phyloP scores from a whole-genome alignment of 1,284 basidiomycete genomes.

The Hymenochaete sp. region DNA sequence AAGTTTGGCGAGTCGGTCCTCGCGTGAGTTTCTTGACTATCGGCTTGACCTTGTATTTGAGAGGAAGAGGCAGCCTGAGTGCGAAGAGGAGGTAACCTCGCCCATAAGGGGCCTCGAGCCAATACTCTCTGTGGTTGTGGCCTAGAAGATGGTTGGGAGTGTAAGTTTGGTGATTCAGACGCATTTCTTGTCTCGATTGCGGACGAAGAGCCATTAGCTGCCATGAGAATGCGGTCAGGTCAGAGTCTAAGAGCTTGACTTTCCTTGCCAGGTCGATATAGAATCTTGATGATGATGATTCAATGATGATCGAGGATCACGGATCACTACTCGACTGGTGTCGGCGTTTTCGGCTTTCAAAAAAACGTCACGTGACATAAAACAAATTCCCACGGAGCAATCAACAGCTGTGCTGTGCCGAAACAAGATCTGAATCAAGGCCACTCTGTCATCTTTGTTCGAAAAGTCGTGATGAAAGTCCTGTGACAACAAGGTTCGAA shows the following conservation, averaged over 20 bases:
- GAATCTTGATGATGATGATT: conserved; percentile 1
- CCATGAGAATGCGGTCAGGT: neutral
- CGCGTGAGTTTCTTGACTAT: neutral
- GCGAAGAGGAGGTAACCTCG: conserved; percentile 9
- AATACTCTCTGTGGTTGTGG: neutral
- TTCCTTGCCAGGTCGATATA: neutral
- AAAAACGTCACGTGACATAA: too few species aligned
- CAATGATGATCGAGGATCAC: too few species aligned
- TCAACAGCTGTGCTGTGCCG: too few species aligned
- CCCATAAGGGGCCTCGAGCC: conserved; percentile 10
- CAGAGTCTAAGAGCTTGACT: neutral
- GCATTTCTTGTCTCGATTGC: neutral
- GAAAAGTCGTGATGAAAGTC: too few species aligned
- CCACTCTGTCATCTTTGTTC: too few species aligned
- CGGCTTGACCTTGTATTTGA: neutral
- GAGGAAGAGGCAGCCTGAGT: neutral
- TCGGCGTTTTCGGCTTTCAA: too few species aligned
- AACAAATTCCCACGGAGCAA: too few species aligned
- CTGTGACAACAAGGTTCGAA: too few species aligned
- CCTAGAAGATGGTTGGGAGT: too few species aligned
- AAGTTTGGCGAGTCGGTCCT: neutral
- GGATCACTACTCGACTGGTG: too few species aligned
- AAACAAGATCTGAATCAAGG: too few species aligned
- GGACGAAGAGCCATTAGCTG: neutral
- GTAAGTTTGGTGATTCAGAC: neutral